phyloP scores from a whole-genome alignment of 2,329 filamentous ascomycete species.

The Colletotrichum euphorbiae region DNA sequence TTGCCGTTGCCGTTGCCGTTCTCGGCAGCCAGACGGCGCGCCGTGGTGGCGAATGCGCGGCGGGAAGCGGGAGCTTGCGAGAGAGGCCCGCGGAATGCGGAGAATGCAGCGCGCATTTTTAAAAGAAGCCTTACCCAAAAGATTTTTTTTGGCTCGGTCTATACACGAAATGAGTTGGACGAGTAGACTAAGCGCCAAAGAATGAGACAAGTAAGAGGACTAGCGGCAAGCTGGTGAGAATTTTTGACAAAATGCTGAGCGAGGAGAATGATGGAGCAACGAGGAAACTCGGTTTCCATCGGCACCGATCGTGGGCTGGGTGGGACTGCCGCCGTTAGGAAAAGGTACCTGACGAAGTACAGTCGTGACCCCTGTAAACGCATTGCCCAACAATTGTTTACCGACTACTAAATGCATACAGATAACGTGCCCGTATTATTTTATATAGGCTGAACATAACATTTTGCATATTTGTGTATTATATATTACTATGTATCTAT shows the following conservation, averaged over 20 bases:
- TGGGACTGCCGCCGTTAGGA: neutral
- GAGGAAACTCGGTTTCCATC: conserved; percentile 31
- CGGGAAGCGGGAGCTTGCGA: neutral
- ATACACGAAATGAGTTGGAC: no score
- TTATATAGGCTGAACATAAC: no score
- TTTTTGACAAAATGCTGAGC: neutral
- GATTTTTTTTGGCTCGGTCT: no score
- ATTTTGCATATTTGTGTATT: no score
- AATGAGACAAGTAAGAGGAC: neutral
- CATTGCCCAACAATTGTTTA: no score
- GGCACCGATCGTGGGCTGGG: conserved; percentile 9
- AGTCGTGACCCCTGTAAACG: no score
- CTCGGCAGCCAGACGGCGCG: conserved; percentile 3
- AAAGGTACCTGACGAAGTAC: neutral
- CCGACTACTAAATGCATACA: no score
- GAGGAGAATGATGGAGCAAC: conserved; percentile 14
- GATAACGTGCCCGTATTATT: no score
- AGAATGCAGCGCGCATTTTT: conserved; percentile 3
- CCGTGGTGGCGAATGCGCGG: conserved; percentile 24
- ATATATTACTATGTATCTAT: no score
- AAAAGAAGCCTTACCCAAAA: neutral
- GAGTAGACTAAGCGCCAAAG: neutral
- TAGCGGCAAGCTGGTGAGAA: neutral
- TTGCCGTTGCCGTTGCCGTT: neutral
- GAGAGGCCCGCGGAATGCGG: conserved; percentile 10